Conservation (phyloP, 257 asterid species). For the Pogostemon cablin region DNA sequence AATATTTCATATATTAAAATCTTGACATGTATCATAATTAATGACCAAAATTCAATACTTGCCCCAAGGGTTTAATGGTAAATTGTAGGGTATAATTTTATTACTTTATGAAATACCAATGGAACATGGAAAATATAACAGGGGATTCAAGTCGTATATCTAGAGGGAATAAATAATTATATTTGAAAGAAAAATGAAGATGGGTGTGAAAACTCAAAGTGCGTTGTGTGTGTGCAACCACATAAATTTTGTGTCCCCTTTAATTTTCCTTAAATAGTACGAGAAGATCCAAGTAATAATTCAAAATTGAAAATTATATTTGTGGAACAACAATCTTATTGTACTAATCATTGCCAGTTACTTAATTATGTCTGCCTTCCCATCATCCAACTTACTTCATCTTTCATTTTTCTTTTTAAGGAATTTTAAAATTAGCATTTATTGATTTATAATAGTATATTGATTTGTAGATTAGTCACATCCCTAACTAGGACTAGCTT, state of each 20-base stretch:
- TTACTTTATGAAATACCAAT: no score
- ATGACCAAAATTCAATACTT: no score
- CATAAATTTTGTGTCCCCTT: conserved; percentile 9
- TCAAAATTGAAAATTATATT: background rate
- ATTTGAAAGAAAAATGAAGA: background rate
- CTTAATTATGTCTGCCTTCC: background rate
- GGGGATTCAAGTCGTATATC: no score
- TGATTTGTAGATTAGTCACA: background rate
- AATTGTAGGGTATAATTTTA: no score
- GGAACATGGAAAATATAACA: no score
- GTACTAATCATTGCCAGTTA: conserved; percentile 26
- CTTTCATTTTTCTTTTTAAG: background rate
- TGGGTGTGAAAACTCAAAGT: conserved; percentile 25
- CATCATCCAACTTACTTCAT: conserved; percentile 10
- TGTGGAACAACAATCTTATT: background rate
- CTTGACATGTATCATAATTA: no score
- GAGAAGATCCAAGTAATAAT: background rate
- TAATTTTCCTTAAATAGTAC: background rate
- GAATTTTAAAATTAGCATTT: background rate
- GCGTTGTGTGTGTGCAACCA: conserved; percentile 37
- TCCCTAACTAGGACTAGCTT: no score
- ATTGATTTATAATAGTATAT: background rate
- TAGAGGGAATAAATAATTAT: background rate
- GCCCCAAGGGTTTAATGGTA: no score
- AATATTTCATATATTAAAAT: no score